phyloP scores from a whole-genome alignment of 2,329 filamentous ascomycete genomes.

The Tolypocladium capitatum region DNA sequence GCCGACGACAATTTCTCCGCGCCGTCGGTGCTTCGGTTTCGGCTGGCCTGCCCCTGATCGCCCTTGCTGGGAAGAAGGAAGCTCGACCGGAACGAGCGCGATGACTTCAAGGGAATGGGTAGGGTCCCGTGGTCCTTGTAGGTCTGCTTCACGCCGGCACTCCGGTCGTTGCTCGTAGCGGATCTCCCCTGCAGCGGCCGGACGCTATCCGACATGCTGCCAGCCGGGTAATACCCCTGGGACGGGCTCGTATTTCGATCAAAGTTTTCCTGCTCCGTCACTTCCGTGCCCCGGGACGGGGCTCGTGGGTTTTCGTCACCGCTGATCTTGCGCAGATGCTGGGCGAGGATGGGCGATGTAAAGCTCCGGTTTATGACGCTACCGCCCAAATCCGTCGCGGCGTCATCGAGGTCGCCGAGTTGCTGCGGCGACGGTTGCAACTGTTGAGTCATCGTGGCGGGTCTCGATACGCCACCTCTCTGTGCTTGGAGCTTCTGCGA shows the following conservation, averaged over 20 bases:
- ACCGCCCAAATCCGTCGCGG: constrained; percentile 30
- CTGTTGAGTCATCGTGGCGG: constrained; percentile 26
- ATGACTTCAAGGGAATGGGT: constrained; percentile 54
- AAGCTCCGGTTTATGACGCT: constrained; percentile 27
- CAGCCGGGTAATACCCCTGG: constrained; percentile 37
- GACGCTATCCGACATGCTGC: constrained; percentile 64
- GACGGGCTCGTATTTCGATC: constrained; percentile 66
- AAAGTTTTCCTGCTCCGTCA: constrained; percentile 59
- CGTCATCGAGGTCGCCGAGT: constrained; percentile 21
- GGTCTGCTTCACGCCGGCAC: constrained; percentile 45
- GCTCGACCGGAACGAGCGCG: constrained; percentile 62
- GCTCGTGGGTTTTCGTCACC: constrained; percentile 41
- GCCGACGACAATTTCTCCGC: constrained; percentile 77
- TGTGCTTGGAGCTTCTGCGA: constrained; percentile 90
- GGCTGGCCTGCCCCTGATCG: constrained; percentile 33
- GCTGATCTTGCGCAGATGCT: constrained; percentile 12
- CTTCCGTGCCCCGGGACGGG: constrained; percentile 66
- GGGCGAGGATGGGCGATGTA: constrained; percentile 40
- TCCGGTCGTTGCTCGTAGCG: constrained; percentile 25
- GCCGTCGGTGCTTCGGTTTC: constrained; percentile 45
- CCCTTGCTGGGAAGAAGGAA: constrained; percentile 53
- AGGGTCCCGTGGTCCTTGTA: constrained; percentile 39
- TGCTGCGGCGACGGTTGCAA: constrained; percentile 12
- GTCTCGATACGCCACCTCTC: constrained; percentile 44
- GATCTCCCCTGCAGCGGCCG: constrained; percentile 52